Percentiles rank a stretch among this genome's conserved stretches.
These are phyloP conservation scores for Hortiboletus campestris DNA, from an alignment of 768 basidiomycete species.

Conservation along the genomic window DNA sequence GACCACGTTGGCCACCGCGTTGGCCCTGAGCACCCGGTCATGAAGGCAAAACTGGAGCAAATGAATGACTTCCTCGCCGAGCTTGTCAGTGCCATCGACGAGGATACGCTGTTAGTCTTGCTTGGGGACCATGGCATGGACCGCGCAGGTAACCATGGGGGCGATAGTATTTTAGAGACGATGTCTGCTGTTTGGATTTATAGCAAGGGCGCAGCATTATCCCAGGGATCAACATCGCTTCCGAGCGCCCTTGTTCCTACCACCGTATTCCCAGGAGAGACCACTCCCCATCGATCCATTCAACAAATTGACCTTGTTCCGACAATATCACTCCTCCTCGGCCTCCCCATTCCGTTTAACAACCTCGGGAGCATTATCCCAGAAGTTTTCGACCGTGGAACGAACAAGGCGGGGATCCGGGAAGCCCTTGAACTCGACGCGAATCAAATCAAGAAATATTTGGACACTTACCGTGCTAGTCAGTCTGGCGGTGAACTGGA, in stretches of 20 bases:
- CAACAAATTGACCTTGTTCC: slow-evolving; percentile 95
- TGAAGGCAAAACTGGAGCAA: slow-evolving; percentile 82
- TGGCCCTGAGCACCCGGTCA: slow-evolving; percentile 83
- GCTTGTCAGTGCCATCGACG: slow-evolving; percentile 72
- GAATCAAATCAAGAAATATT: slow-evolving; percentile 71
- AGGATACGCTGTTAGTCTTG: slow-evolving; percentile 89
- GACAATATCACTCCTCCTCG: slow-evolving; percentile 83
- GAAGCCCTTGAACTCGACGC: slow-evolving; percentile 70
- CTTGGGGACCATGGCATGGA: slow-evolving; percentile 99
- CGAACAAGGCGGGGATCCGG: slow-evolving; percentile 38
- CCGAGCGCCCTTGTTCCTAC: slow-evolving; percentile 54
- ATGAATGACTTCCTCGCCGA: slow-evolving; percentile 78
- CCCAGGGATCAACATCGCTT: slow-evolving; percentile 32
- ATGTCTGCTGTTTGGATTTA: slow-evolving; percentile 90
- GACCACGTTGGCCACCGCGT: slow-evolving; percentile 96
- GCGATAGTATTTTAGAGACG: slow-evolving; percentile 83
- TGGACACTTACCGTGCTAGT: slow-evolving; percentile 72
- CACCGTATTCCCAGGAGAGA: slow-evolving; percentile 58
- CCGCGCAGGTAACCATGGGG: slow-evolving; percentile 89
- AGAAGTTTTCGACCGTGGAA: slow-evolving; percentile 72
- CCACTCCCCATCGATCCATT: slow-evolving; percentile 55
- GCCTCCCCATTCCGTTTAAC: slow-evolving; percentile 93
- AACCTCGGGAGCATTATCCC: slow-evolving; percentile 92
- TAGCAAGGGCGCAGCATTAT: slow-evolving; percentile 65
- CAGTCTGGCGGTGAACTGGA: slow-evolving; percentile 73